Evolutionary conservation across 768 basidiomycete species (phyloP).

Genomic region (Trametes maxima): DNA sequence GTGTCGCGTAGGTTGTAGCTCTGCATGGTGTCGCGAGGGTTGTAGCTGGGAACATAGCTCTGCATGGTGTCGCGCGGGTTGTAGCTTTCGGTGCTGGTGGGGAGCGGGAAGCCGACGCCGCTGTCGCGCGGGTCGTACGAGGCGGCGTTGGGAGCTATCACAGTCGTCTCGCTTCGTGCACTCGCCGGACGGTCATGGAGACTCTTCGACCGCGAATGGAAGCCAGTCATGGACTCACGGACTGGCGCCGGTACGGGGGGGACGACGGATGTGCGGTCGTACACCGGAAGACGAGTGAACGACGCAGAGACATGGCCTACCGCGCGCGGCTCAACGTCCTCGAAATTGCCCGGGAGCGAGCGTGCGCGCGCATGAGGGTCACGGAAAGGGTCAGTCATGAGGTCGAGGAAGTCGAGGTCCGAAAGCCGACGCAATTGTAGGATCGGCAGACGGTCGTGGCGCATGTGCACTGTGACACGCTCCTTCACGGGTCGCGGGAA

Average conservation of each 20-base stretch:
- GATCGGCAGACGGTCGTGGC: conserved; percentile 20
- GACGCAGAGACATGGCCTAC: conserved; percentile 11
- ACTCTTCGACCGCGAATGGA: conserved; percentile 1
- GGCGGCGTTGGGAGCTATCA: not conserved
- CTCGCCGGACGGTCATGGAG: not conserved
- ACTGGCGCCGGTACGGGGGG: not conserved
- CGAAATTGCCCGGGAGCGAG: conserved; percentile 16
- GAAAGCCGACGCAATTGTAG: conserved; percentile 28
- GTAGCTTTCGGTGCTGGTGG: not conserved
- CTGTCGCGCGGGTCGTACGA: conserved; percentile 11
- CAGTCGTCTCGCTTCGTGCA: not conserved
- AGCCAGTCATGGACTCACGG: not conserved
- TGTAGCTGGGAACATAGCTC: not conserved
- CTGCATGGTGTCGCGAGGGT: conserved; percentile 37
- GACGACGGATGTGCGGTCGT: not conserved
- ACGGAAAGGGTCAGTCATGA: conserved; percentile 20
- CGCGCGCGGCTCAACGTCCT: not conserved
- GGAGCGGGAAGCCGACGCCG: conserved; percentile 7
- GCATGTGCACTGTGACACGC: conserved; percentile 27
- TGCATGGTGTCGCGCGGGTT: conserved; percentile 37
- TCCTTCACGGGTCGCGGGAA: not conserved
- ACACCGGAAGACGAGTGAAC: conserved; percentile 11
- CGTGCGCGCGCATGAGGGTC: conserved; percentile 15
- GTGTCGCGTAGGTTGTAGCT: conserved; percentile 6
- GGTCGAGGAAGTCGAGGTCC: conserved; percentile 27